Base-by-base conservation (phyloP, 768 basidiomycete species). In the Kwoniella sp. region DNA sequence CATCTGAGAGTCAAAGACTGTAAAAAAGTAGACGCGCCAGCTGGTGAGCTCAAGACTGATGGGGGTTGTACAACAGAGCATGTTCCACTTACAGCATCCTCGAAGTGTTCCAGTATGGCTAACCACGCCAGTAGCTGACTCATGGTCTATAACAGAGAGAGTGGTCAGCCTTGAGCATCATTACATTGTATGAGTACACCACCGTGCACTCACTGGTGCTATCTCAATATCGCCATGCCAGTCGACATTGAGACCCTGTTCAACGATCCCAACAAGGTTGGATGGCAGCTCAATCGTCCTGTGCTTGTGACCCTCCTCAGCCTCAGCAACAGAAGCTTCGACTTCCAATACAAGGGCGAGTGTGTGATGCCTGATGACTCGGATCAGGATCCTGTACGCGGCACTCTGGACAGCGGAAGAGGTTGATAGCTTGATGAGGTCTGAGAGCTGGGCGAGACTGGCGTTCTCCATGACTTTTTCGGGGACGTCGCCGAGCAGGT, bases 1-100 rank as follows among this genome's bases (percentile, higher is more conserved):
- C 89, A 85, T 69, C 90, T 87, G 52, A 98, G 88, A 83, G 89
- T 91, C 71, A 92, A 85, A 0, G 94, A 95, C 93, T 97, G 73
- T 2, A 11, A 30, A 52, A 22, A 45, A 38, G 23, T n/a, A 47
- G 4, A 17, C 9, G 15, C 41, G 20, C 4, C 34, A 34, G 5
- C 7, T 34, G 34, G 13, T 34, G 7, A 34, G 34, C 34, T 34
- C 34, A 13, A 34, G 61, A 71, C 3, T 58, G 51, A 11, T n/a
- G 23, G 25, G 58, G 23, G 72, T 29, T 68, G 22, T n/a, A n/a
- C n/a, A 58, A 23, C 22, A 20, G 8, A 20, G 58, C 48, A 17
- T 4, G 17, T 4, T 30, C 1, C 12, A 75, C 91, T 68, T 77
- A 94, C 93, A 9, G 92, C 89, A 77, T 91, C 87, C 26, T 83